Evolutionary conservation across 306 rosid species (phyloP).

Genomic region (Corylus avellana): DNA sequence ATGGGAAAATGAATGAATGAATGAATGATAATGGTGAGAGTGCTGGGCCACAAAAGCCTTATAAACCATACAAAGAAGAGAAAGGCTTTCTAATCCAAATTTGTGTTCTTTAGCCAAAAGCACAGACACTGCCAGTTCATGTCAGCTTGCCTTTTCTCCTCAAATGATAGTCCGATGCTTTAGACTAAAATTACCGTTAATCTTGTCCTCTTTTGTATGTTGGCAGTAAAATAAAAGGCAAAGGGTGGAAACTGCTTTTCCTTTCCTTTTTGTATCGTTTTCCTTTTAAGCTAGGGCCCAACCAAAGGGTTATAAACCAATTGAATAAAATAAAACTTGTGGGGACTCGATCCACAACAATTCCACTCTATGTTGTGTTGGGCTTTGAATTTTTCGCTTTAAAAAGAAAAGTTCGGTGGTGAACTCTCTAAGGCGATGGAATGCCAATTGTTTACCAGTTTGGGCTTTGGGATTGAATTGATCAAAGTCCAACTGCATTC

Average conservation of each 20-base stretch:
- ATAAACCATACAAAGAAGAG: not conserved
- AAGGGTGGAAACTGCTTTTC: not conserved
- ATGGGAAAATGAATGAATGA: no score
- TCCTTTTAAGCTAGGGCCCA: no score
- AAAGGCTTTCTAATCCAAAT: not conserved
- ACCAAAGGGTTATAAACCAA: no score
- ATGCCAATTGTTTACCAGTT: no score
- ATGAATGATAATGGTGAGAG: not conserved
- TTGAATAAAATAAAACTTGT: no score
- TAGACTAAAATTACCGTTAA: not conserved
- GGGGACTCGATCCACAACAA: no score
- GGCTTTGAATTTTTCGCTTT: no score
- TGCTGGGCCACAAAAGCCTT: not conserved
- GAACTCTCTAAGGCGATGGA: no score
- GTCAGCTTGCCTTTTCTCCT: not conserved
- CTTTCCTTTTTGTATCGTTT: not conserved
- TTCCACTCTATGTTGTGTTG: no score
- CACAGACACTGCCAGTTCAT: not conserved
- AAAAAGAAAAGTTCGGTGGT: no score
- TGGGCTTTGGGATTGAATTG: not conserved
- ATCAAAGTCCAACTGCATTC: not conserved
- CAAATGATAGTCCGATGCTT: not conserved
- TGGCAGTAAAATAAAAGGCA: no score
- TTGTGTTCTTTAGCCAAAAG: not conserved
- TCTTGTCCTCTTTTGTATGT: not conserved